A percentile compares a stretch with the other conserved stretches of the same genome.
These are phyloP conservation scores for Solanum bulbocastanum DNA, from an alignment of 257 asterid genomes.

Conservation along the genomic window DNA sequence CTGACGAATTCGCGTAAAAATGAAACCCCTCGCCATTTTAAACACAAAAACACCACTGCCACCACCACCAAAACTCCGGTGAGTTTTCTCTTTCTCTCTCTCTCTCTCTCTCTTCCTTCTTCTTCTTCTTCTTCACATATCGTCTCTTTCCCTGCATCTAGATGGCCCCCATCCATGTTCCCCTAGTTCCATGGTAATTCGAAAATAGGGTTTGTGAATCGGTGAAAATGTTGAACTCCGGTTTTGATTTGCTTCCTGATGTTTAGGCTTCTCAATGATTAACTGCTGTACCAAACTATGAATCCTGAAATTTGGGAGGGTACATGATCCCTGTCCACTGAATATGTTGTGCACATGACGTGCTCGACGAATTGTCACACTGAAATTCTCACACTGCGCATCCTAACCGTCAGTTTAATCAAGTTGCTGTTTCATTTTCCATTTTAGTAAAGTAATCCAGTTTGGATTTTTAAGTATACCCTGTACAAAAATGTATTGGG, in stretches of 20 bases:
- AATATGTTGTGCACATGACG: neutral
- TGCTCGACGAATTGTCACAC: neutral
- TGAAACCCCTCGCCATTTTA: too few species aligned
- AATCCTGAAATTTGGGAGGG: neutral
- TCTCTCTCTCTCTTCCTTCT: too few species aligned
- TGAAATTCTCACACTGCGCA: neutral
- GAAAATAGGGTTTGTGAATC: neutral
- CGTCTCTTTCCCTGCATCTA: neutral
- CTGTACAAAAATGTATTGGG: neutral
- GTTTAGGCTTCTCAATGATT: neutral
- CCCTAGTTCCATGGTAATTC: neutral
- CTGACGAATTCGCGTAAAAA: too few species aligned
- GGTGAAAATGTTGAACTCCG: neutral
- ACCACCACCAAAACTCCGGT: neutral
- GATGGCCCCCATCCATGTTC: neutral
- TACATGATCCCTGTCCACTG: neutral
- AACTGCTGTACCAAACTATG: neutral
- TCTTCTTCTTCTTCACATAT: neutral
- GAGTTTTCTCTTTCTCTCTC: neutral
- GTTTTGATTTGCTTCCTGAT: neutral
- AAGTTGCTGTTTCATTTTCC: neutral
- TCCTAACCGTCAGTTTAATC: neutral
- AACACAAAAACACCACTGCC: neutral
- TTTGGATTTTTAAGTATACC: neutral
- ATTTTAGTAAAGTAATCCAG: neutral